phyloP scores from a whole-genome alignment of 306 rosid species.

The Aeschynomene evenia region DNA sequence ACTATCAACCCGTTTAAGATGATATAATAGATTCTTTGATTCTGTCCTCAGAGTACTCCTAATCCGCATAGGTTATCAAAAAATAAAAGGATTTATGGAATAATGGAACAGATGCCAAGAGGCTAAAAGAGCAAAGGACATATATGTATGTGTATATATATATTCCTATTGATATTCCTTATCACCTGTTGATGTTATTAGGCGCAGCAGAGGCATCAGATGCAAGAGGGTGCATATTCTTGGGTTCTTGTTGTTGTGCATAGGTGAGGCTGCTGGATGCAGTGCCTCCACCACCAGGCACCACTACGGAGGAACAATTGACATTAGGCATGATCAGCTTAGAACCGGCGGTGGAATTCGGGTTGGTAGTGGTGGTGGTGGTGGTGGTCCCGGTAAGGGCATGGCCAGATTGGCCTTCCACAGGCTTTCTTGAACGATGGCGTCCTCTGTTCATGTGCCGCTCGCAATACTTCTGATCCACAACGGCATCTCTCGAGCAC shows the following conservation, averaged over 20 bases:
- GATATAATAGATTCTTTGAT: conserved; percentile 22
- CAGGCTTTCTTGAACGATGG: conserved; percentile 99
- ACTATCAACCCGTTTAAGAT: not conserved
- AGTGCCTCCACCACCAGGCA: conserved; percentile 33
- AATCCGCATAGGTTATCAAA: not conserved
- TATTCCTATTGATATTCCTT: no score
- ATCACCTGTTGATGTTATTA: conserved; percentile 59
- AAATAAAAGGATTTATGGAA: not conserved
- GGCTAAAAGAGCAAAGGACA: not conserved
- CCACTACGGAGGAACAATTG: conserved; percentile 27
- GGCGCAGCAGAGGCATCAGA: conserved; percentile 48
- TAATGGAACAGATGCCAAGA: not conserved
- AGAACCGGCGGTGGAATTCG: conserved; percentile 23
- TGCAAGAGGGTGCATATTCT: conserved; percentile 50
- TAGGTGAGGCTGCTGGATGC: conserved; percentile 44
- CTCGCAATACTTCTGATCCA: conserved; percentile 91
- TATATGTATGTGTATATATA: no score
- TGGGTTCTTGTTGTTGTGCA: conserved; percentile 51
- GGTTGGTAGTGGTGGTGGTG: not conserved
- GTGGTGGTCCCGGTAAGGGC: conserved; percentile 47
- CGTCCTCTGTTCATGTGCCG: conserved; percentile 97
- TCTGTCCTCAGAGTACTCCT: not conserved
- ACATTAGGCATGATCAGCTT: not conserved
- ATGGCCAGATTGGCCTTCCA: conserved; percentile 92
- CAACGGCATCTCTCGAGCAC: conserved; percentile 96